A percentile compares a stretch with the other conserved stretches of the same genome.
These are phyloP conservation scores for Penicillium cataractarum DNA, from an alignment of 495 filamentous ascomycete genomes.

Conservation along the genomic window DNA sequence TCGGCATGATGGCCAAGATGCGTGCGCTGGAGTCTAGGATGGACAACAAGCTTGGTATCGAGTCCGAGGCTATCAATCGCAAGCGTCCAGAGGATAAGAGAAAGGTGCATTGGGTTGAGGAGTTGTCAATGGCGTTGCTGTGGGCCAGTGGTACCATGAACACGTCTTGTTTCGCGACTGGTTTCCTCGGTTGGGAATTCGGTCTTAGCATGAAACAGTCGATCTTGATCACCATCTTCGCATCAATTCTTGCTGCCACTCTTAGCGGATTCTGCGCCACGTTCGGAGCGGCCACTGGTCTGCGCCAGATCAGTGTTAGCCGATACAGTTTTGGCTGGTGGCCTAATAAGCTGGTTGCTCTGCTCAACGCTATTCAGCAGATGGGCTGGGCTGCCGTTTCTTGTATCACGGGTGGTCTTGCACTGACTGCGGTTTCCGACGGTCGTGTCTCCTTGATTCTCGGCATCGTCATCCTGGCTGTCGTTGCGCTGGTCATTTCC, in stretches of 20 bases:
- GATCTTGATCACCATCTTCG: conserved; percentile 41
- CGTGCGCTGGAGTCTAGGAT: conserved; percentile 47
- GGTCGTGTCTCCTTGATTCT: conserved; percentile 41
- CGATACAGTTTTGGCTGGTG: conserved; percentile 40
- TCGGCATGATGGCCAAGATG: conserved; percentile 32
- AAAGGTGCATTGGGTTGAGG: conserved; percentile 28
- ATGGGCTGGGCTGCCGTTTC: conserved; percentile 41
- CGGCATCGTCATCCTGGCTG: conserved; percentile 50
- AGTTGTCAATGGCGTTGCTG: conserved; percentile 52
- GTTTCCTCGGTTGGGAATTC: conserved; percentile 43
- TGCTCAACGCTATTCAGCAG: conserved; percentile 37
- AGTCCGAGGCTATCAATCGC: conserved; percentile 52
- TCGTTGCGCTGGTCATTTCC: conserved; percentile 57
- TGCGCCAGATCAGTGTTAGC: conserved; percentile 79
- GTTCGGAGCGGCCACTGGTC: conserved; percentile 77
- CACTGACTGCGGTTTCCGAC: conserved; percentile 39
- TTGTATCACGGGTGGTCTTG: conserved; percentile 44
- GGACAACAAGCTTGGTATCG: conserved; percentile 55
- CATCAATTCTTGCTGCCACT: conserved; percentile 29
- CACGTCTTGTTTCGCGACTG: conserved; percentile 53
- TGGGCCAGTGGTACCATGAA: conserved; percentile 59
- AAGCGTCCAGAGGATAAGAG: conserved; percentile 48
- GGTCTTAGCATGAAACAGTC: conserved; percentile 40
- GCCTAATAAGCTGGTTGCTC: conserved; percentile 32
- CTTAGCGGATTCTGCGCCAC: conserved; percentile 36